Evolutionary conservation across 805 yeast species (phyloP).

Genomic region (Groenewaldozyma salmanticensis): DNA sequence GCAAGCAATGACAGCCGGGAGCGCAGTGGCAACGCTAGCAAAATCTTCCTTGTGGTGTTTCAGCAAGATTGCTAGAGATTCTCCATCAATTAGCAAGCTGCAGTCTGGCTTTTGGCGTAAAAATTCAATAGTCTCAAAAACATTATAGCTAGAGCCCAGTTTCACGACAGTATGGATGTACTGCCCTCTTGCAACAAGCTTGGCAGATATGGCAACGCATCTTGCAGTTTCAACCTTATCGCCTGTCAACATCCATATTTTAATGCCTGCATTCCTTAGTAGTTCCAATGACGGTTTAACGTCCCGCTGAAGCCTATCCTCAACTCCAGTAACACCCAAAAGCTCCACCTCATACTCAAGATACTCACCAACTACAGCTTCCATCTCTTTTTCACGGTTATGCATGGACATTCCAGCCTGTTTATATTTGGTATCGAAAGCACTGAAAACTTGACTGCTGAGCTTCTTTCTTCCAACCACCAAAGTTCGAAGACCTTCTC

Average conservation of each 20-base stretch:
- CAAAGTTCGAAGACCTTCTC: conserved; percentile 93
- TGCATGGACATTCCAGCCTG: conserved; percentile 71
- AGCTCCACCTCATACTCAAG: conserved; percentile 79
- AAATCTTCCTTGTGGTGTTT: conserved; percentile 59
- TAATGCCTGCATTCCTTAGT: conserved; percentile 90
- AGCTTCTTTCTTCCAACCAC: conserved; percentile 85
- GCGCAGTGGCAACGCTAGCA: conserved; percentile 59
- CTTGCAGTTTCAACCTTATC: conserved; percentile 98
- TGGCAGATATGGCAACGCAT: conserved; percentile 95
- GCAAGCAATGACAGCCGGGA: conserved; percentile 96
- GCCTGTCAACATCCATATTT: conserved; percentile 99
- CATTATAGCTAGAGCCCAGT: conserved; percentile 48
- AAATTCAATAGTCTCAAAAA: conserved; percentile 67
- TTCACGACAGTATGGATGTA: conserved; percentile 79
- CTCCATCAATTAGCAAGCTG: conserved; percentile 88
- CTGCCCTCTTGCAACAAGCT: conserved; percentile 88
- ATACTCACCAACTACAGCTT: conserved; percentile 51
- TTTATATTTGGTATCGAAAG: conserved; percentile 54
- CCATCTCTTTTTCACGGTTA: conserved; percentile 70
- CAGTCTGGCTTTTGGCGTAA: conserved; percentile 53
- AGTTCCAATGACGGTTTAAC: conserved; percentile 89
- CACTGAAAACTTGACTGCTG: conserved; percentile 42
- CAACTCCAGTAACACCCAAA: conserved; percentile 93
- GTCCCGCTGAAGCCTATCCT: conserved; percentile 84
- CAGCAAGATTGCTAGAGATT: conserved; percentile 65